Evolutionary conservation across 163 green algal species (phyloP).

Genomic region (Volvox carteri): DNA sequence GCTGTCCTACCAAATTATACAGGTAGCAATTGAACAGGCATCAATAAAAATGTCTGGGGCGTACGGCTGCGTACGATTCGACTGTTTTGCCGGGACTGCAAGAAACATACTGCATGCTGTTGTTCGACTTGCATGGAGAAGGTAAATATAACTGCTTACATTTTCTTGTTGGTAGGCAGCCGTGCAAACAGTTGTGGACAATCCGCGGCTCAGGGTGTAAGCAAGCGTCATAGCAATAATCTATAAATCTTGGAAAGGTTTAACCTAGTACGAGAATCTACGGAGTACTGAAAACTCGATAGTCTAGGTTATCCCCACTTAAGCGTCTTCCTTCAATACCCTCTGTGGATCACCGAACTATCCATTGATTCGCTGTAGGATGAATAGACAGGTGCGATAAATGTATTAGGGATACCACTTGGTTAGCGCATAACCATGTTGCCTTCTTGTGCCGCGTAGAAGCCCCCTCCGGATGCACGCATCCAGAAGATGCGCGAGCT

Average conservation of each 20-base stretch:
- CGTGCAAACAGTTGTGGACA: too few relatives aligned
- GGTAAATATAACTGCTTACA: too few relatives aligned
- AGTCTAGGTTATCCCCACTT: neutral
- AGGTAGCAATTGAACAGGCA: too few relatives aligned
- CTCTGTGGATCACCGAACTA: neutral
- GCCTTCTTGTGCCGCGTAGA: neutral
- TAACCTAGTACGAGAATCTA: neutral
- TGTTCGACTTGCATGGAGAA: too few relatives aligned
- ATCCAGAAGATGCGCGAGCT: conserved; percentile 73
- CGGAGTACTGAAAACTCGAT: neutral
- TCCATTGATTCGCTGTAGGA: neutral
- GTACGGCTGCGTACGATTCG: too few relatives aligned
- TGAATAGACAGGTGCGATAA: conserved; percentile 23
- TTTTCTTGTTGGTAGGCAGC: too few relatives aligned
- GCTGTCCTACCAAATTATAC: too few relatives aligned
- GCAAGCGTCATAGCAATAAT: neutral
- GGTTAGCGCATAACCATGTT: neutral
- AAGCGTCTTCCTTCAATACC: neutral
- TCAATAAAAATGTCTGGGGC: too few relatives aligned
- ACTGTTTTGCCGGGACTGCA: too few relatives aligned
- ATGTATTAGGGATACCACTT: neutral
- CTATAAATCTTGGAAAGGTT: neutral
- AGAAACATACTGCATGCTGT: too few relatives aligned
- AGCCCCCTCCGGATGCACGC: conserved; percentile 43
- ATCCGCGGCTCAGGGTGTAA: neutral